Evolutionary conservation across 805 yeast genomes (phyloP).

Genomic region (Saturnispora bothae): DNA sequence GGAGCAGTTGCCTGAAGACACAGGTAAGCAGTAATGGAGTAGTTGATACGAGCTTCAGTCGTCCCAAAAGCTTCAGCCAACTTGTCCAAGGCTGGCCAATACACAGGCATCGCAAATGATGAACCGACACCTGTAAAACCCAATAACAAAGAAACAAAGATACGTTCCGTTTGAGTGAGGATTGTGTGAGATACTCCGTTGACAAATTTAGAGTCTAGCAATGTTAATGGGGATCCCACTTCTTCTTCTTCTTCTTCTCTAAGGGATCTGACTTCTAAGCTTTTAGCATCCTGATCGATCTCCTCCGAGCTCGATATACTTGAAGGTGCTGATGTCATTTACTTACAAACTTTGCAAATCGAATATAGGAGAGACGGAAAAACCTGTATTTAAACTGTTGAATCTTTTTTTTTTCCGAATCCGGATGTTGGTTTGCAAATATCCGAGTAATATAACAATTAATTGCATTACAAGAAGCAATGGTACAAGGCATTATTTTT

Average conservation of each 20-base stretch:
- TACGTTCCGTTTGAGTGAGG: constrained; percentile 32
- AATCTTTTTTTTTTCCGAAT: too few relatives aligned
- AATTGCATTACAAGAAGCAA: too few relatives aligned
- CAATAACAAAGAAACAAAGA: constrained; percentile 30
- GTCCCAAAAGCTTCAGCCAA: constrained; percentile 46
- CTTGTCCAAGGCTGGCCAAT: constrained; percentile 63
- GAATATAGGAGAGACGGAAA: too few relatives aligned
- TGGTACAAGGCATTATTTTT: too few relatives aligned
- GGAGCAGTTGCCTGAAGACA: constrained; percentile 73
- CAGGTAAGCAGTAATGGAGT: constrained; percentile 69
- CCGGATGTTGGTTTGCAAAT: too few relatives aligned
- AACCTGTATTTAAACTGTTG: too few relatives aligned
- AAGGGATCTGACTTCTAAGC: too few relatives aligned
- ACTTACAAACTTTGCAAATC: too few relatives aligned
- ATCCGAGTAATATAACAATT: too few relatives aligned
- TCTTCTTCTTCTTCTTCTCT: background rate
- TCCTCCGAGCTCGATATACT: too few relatives aligned
- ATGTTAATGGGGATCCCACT: background rate
- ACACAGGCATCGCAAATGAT: constrained; percentile 64
- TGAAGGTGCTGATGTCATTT: too few relatives aligned
- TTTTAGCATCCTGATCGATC: too few relatives aligned
- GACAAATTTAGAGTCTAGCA: background rate
- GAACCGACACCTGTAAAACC: constrained; percentile 53
- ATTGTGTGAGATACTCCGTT: constrained; percentile 32
- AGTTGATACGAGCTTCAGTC: constrained; percentile 46